A percentile compares a stretch with the other conserved stretches of the same genome.
phyloP scores from a whole-genome alignment of 2,329 filamentous ascomycete species.

The Rhynchosporium secalis region DNA sequence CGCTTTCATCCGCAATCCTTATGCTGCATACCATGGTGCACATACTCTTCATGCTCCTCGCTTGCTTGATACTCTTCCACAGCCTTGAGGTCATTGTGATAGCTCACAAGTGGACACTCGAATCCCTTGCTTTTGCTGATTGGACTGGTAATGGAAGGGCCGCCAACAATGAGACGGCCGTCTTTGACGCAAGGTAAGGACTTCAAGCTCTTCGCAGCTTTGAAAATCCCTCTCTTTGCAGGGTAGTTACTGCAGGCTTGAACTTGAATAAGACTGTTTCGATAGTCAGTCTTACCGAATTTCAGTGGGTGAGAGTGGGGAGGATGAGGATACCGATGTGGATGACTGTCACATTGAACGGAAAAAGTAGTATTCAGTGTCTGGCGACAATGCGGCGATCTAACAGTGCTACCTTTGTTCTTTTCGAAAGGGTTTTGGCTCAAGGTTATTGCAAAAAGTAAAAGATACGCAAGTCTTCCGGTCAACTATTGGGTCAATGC shows the following conservation, averaged over 20 bases:
- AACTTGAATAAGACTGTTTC: constrained; percentile 31
- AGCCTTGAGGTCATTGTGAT: constrained; percentile 24
- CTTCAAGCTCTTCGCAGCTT: constrained; percentile 25
- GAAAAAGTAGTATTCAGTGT: background rate
- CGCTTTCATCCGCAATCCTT: background rate
- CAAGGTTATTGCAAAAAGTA: background rate
- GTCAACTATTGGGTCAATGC: background rate
- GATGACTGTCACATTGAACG: constrained; percentile 29
- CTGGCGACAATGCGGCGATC: background rate
- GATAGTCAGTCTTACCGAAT: background rate
- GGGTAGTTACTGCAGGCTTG: constrained; percentile 15
- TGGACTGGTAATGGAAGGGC: constrained; percentile 28
- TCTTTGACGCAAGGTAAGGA: constrained; percentile 26
- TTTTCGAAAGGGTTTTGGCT: background rate
- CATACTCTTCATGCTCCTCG: constrained; percentile 28
- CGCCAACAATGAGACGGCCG: constrained; percentile 28
- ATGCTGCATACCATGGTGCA: background rate
- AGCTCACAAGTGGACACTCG: constrained; percentile 30
- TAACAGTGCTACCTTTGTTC: too few relatives aligned
- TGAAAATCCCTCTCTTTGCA: constrained; percentile 26
- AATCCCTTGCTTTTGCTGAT: constrained; percentile 30
- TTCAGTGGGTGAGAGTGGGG: background rate
- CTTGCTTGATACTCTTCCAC: constrained; percentile 31
- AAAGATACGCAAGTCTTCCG: background rate
- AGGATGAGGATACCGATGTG: constrained; percentile 26